Evolutionary conservation across 148 eudicot species (phyloP).

Genomic region (Rheum nobile): DNA sequence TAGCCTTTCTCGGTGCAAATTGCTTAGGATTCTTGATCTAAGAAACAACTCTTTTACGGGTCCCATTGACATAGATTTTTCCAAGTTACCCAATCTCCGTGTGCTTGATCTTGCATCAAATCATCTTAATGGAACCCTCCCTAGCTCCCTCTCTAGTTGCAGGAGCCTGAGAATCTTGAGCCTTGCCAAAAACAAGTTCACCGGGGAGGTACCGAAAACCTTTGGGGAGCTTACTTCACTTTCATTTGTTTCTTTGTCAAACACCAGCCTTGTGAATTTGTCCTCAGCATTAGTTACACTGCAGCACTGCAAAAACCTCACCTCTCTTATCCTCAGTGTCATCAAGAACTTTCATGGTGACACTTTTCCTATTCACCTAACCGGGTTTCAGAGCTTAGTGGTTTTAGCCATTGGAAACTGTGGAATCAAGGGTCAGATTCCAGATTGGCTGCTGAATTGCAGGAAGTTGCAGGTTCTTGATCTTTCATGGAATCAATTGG

Average conservation of each 20-base stretch:
- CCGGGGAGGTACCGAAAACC: conserved; percentile 14
- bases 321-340: conserved; percentile 12
- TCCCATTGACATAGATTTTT: conserved; percentile 26
- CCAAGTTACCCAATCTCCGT: conserved; percentile 11
- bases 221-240: conserved; percentile 17
- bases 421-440: conserved; percentile 15
- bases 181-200: conserved; percentile 15
- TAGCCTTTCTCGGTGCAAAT: conserved; percentile 37
- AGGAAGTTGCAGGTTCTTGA: conserved; percentile 35
- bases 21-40: conserved; percentile 55
- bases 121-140: conserved; percentile 16
- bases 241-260: conserved; percentile 21
- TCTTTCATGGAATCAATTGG: conserved; percentile 73
- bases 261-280: conserved; percentile 18
- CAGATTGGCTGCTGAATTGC: conserved; percentile 21
- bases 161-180: conserved; percentile 20
- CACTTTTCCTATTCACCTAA: conserved; percentile 10
- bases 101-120: conserved; percentile 25
- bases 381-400: conserved; percentile 16
- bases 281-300: conserved; percentile 18
- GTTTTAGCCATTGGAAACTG: conserved; percentile 25
- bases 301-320: conserved; percentile 20
- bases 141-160: conserved; percentile 20
- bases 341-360: conserved; percentile 33
- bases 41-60: conserved; percentile 72